Evolutionary conservation across 306 rosid genomes (phyloP).

Genomic region (Morella rubra): DNA sequence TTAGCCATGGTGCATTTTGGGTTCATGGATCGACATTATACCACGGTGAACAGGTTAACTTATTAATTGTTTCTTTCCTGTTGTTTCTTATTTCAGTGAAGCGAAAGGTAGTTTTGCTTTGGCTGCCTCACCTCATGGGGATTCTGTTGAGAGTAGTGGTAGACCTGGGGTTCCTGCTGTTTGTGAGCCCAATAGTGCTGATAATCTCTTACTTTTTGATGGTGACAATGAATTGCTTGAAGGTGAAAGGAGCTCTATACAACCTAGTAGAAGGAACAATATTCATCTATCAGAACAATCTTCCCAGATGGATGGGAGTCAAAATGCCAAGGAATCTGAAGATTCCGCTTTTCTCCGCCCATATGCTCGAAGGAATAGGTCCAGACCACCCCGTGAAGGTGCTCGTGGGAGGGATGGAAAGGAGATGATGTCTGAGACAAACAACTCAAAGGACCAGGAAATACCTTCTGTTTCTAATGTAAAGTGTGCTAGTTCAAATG

Average conservation of each 20-base stretch:
- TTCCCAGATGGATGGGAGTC: conserved; percentile 79
- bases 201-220: conserved; percentile 86
- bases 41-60: conserved; percentile 8
- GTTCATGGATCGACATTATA: conserved; percentile 22
- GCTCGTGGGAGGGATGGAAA: conserved; percentile 72
- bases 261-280: conserved; percentile 55
- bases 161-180: conserved; percentile 77
- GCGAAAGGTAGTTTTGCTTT: conserved; percentile 96
- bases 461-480: conserved; percentile 52
- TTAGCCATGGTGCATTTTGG: conserved; percentile 15
- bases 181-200: conserved; percentile 94
- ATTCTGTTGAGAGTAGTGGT: conserved; percentile 97
- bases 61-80: conserved; percentile 13
- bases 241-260: conserved; percentile 61
- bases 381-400: conserved; percentile 80
- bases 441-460: conserved; percentile 58
- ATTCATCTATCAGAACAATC: conserved; percentile 81
- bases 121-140: conserved; percentile 98
- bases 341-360: conserved; percentile 93
- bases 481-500: conserved; percentile 66
- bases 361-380: conserved; percentile 93
- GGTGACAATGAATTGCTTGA: conserved; percentile 68
- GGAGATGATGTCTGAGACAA: conserved; percentile 48
- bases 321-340: conserved; percentile 83
- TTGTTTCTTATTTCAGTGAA: conserved; percentile 57